Evolutionary conservation across 352 stramenopile genomes (phyloP).

Genomic region (Pythium utonaiense): DNA sequence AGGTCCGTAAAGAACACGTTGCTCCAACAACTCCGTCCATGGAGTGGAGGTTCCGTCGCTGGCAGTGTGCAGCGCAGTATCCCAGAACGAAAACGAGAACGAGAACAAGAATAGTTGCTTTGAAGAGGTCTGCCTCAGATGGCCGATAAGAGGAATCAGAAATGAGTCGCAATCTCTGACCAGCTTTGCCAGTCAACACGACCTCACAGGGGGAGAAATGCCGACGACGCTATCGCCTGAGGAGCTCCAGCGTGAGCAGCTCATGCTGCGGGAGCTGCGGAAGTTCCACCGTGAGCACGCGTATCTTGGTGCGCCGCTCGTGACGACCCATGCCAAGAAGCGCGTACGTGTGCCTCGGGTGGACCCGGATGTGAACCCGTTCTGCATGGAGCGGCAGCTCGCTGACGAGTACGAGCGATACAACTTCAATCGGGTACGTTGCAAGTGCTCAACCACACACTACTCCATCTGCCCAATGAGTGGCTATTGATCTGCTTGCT

Average conservation of each 20-base stretch:
- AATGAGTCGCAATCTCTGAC: neutral
- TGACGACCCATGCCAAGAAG: conserved; percentile 61
- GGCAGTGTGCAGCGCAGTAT: too few species aligned
- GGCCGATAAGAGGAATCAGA: conserved; percentile 5
- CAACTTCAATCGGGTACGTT: conserved; percentile 53
- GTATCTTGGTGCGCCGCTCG: conserved; percentile 30
- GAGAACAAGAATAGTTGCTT: neutral
- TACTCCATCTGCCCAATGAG: too few species aligned
- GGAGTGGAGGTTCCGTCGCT: too few species aligned
- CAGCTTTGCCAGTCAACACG: neutral
- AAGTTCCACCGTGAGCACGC: conserved; percentile 57
- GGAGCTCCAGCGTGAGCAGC: conserved; percentile 42
- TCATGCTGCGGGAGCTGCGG: conserved; percentile 71
- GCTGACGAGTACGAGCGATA: conserved; percentile 68
- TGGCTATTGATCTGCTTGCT: too few species aligned
- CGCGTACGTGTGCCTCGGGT: conserved; percentile 51
- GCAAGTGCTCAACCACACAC: too few species aligned
- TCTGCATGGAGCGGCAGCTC: conserved; percentile 67
- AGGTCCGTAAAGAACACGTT: neutral
- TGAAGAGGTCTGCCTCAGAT: neutral
- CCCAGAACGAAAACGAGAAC: neutral
- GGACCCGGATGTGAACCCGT: conserved; percentile 63
- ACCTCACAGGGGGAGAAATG: neutral
- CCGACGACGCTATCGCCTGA: conserved; percentile 7
- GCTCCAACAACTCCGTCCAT: too few species aligned